Evolutionary conservation across 192 early-diverging fungal species (phyloP), one percentile per base, ranked within the genome.

Genomic region (Haplosporangium gracile): DNA sequence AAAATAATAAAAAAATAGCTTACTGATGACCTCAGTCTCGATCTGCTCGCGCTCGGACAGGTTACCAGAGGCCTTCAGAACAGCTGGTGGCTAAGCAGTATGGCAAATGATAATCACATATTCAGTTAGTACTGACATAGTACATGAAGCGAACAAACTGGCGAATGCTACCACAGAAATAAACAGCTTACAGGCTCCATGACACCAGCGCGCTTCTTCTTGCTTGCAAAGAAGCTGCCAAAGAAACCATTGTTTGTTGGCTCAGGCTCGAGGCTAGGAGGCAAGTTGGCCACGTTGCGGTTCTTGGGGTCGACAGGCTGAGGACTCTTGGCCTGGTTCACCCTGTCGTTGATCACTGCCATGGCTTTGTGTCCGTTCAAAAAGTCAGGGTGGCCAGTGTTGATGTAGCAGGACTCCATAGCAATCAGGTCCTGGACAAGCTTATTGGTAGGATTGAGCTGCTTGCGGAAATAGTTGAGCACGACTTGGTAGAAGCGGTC

Each of bases 361-460:
- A 98, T 96, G 9, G 98, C 97, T 77, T 95, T 95, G 91, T 99
- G 98, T 55, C 99, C 99, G 83, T 94, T 97, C 83, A 99, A 93
- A 90, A 99, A 99, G 88, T 99, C 98, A 6, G 98, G 98, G 85
- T 99, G 99, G 8, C 92, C 98, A 24, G 99, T 99, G 91, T 99
- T 99, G 91, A 99, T 95, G 85, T 99, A 99, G 85, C 93, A 93
- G 20, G 95, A 90, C 91, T 99, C 98, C 93, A 97, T 98, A 42
- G 92, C 77, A 75, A 99, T 95, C 80, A 99, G 91, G 82, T 99
- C 97, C 71, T 90, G 85, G 29, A 98, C 97, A 68, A 99, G 93
- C 91, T 98, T 99, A 88, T 97, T 97, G 53, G 99, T 99, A n/a
- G 98, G 98, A 40, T 85, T 74, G 90, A 97, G 89, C 24, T 95